These are phyloP conservation scores for Canariomyces notabilis DNA, from an alignment of 2,329 filamentous ascomycete genomes.

Conservation along the genomic window DNA sequence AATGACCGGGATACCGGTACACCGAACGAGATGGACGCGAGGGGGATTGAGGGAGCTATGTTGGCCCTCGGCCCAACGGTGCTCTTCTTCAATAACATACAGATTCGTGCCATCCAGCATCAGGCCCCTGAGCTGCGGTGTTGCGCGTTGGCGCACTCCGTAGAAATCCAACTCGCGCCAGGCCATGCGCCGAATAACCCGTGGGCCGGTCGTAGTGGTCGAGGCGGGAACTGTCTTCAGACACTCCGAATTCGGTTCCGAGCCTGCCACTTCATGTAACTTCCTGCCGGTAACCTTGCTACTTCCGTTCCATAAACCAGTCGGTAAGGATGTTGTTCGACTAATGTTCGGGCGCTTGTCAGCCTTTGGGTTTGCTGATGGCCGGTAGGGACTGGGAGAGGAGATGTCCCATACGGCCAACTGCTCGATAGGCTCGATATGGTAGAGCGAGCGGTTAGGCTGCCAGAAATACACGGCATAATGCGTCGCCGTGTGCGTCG, in stretches of 20 bases:
- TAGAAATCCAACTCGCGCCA: slow-evolving; percentile 49
- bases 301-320: slow-evolving; percentile 21
- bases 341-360: slow-evolving; percentile 30
- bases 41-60: slow-evolving; percentile 38
- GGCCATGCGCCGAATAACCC: slow-evolving; percentile 44
- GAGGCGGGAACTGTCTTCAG: slow-evolving; percentile 4
- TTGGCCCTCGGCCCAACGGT: slow-evolving; percentile 43
- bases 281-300: background rate
- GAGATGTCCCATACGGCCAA: slow-evolving; percentile 58
- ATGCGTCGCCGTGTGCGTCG: slow-evolving; percentile 52
- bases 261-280: background rate
- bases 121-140: slow-evolving; percentile 46
- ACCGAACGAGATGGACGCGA: slow-evolving; percentile 41
- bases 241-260: background rate
- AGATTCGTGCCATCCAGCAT: slow-evolving; percentile 46
- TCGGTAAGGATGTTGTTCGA: slow-evolving; percentile 10
- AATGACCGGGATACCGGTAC: slow-evolving; percentile 50
- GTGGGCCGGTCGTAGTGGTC: slow-evolving; percentile 29
- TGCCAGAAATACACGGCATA: slow-evolving; percentile 61
- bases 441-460: slow-evolving; percentile 49
- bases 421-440: slow-evolving; percentile 53
- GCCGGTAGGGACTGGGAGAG: slow-evolving; percentile 41
- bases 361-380: slow-evolving; percentile 45
- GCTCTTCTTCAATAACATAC: slow-evolving; percentile 53
- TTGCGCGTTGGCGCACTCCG: slow-evolving; percentile 47